Base-by-base conservation (phyloP, 2,329 filamentous ascomycete genomes). In the Aspergillus sp. region DNA sequence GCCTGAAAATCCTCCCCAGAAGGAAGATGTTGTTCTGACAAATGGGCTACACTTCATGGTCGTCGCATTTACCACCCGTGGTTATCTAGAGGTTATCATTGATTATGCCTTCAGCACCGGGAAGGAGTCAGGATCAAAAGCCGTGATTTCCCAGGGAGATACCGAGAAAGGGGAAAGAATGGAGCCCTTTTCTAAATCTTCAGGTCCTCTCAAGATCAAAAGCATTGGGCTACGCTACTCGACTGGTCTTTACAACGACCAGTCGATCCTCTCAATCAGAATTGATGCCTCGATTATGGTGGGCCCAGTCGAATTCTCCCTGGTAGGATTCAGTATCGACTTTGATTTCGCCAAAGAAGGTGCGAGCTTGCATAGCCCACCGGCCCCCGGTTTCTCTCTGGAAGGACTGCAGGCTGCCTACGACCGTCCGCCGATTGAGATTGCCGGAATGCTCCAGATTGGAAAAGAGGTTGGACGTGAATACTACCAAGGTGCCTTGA, bases 151-250 rank as follows among this genome's bases (percentile, higher is more conserved):
- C 19, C 19, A 19, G 19, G 19, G 19, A 2, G 19, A 19, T 19
- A 19, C 19, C 19, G 19, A 19, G 19, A 19, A 19, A 19, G 19
- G 19, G 4, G 19, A 19, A 4, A 19, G 19, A 19, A 46, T 48
- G 33, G 63, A 57, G 7, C 39, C 55, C 3, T 39, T 54, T 35
- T 63, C 65, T 10, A 34, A 34, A 13, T 58, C 46, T 27, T 28
- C 50, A 1, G 61, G 65, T 1, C 58, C 63, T 0, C 41, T 73
- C 0, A 53, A 57, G 0, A 62, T 72, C 39, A 55, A 49, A 37
- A 67, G 65, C 36, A 50, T 73, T 13, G 60, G 61, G 1, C 53
- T 73, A 38, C 57, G 65, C 40, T 70, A 65, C 48, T 19, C 19
- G 19, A 19, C 19, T 19, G 51, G 53, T 10, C 45, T 60, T 34